Base-by-base conservation (phyloP, 768 basidiomycete species). In the Ramaria sp. region DNA sequence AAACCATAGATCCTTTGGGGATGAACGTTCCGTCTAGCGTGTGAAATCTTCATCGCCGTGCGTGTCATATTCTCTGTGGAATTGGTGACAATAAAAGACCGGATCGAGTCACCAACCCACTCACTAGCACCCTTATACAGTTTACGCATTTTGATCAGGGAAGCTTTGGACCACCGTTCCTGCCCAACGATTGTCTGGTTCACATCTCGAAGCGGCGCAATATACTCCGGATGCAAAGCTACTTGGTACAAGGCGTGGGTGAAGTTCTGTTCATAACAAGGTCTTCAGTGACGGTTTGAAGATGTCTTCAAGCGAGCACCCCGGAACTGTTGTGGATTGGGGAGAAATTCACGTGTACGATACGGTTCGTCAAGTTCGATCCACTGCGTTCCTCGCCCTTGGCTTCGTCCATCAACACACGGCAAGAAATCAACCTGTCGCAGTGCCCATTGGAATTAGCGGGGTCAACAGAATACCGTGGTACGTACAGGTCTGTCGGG, bases 191-290 rank as follows among this genome's bases (percentile, higher is more conserved):
- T 59, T 3, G 52, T 49, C 18, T 69, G 65, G 13, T 74, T 62
- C 54, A 77, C 76, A 30, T 70, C 67, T 25, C 72, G 62, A 45
- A 78, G 61, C 3, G 70, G 66, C 38, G 69, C 51, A 2, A 71
- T 48, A 56, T 72, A 72, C 37, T 41, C 62, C 39, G 61, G 67
- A 52, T 56, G 60, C 50, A 60, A 52, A 0, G 71, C 69, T 0
- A 78, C 65, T 45, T 70, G 59, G 55, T 68, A 70, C 4, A 77
- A 57, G 3, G 67, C 68, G 38, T 73, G 70, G 0, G 68, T 67
- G 28, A 73, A 53, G 15, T 24, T 47, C 58, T 42, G 20, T 28
- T 32, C 30, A 43, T 41, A 1, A 4, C 4, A 8, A n/a, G 27
- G 16, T 16, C 12, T 15, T 20, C 12, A 51, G 8, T 51, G 32